Base-by-base conservation (phyloP, 129 eudicot genomes). In the Glebionis coronaria region DNA sequence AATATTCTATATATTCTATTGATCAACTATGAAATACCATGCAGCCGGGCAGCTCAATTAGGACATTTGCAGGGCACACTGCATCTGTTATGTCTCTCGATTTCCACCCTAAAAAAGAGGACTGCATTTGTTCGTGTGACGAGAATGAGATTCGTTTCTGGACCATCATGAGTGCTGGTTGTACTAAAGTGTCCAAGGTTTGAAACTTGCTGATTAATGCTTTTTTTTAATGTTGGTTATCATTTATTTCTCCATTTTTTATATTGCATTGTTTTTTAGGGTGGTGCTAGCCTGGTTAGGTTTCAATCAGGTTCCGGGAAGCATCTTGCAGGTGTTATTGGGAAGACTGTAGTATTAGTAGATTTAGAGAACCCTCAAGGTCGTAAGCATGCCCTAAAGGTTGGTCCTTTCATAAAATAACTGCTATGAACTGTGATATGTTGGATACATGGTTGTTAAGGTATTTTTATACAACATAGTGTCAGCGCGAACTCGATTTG, bases 81-180 rank as follows among this genome's bases (percentile, higher is more conserved):
- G 78, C 81, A 5, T 50, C 86, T 28, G 91, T 88, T 56, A 60
- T 53, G 76, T 88, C 95, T 10, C 38, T 84, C 38, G 95, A 88
- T 58, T 82, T 80, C 28, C 91, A 88, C 73, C 91, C 95, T 12
- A 80, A 71, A 44, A 76, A 72, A 16, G 87, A 76, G 23, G 95
- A 88, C 70, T 64, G 82, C 16, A 5, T 88, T 57, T 88, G 95
- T 70, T 84, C 95, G 40, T 88, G 84, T 82, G 95, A 88, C 58
- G 86, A 74, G 25, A 74, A 69, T 63, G 88, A 80, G 74, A 84
- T 88, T 67, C 85, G 95, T 31, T 88, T 74, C 65, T 88, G 95
- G 95, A 78, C 65, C 66, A 65, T 88, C 6, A 80, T 73, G 49
- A 65, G 71, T 50, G 82, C 78, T 35, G 79, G 77, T 35, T 88